Percentiles rank a stretch among this genome's conserved stretches.
Evolutionary conservation across 148 eudicot species (phyloP).

Genomic region (Arctostaphylos glauca): DNA sequence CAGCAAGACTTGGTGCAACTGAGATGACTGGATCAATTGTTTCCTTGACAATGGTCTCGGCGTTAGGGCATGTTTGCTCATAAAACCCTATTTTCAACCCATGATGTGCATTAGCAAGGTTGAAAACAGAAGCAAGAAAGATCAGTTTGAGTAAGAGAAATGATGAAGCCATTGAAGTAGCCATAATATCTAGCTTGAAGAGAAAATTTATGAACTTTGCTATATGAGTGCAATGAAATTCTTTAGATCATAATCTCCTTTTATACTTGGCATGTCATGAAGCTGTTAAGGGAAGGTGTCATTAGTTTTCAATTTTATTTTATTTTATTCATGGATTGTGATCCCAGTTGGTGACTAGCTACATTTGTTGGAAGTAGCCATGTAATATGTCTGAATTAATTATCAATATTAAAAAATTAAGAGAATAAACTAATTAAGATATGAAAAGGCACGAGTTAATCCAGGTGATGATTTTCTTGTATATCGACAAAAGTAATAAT

Average conservation of each 20-base stretch:
- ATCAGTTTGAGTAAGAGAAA: not conserved
- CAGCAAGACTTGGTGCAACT: no score
- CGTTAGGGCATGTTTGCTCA: no score
- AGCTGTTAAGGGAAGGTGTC: not conserved
- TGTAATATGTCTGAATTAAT: no score
- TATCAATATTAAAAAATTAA: no score
- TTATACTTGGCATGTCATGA: not conserved
- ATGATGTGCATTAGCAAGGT: not conserved
- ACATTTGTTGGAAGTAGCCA: no score
- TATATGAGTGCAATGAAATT: not conserved
- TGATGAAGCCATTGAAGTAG: not conserved
- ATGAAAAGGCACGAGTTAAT: no score
- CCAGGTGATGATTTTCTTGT: no score
- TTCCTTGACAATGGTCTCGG: no score
- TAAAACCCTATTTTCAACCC: conserved; percentile 1
- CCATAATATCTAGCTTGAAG: not conserved
- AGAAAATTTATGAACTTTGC: not conserved
- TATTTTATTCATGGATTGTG: not conserved
- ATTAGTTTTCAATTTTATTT: not conserved
- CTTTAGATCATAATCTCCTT: not conserved
- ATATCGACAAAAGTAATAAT: no score
- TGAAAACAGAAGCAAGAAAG: not conserved
- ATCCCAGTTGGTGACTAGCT: no score
- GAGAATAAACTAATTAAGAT: no score
- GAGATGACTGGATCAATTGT: no score